These are phyloP conservation scores for Leccinum barrowsii DNA, from an alignment of 768 basidiomycete species.

Conservation along the genomic window DNA sequence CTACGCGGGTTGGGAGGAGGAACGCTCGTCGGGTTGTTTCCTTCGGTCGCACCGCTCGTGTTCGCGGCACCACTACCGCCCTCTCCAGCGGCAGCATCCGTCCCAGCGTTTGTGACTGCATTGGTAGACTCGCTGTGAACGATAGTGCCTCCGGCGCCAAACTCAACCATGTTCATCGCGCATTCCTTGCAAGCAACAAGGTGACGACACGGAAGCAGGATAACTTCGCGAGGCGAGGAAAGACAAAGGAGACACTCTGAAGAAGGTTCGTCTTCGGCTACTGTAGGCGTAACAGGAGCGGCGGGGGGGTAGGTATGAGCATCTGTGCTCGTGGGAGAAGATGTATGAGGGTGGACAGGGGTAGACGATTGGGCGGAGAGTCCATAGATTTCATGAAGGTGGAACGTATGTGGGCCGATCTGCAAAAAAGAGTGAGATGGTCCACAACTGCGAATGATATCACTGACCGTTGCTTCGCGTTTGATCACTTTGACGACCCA, in stretches of 20 bases:
- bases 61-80: constrained; percentile 17
- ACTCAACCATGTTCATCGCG: constrained; percentile 96
- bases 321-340: constrained; percentile 36
- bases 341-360: constrained; percentile 33
- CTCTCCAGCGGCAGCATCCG: constrained; percentile 21
- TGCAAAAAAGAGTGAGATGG: constrained; percentile 24
- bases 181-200: constrained; percentile 95
- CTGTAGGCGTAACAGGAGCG: constrained; percentile 16
- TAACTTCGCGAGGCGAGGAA: constrained; percentile 84
- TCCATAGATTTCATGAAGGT: constrained; percentile 93
- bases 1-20: constrained; percentile 49
- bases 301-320: constrained; percentile 48
- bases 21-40: constrained; percentile 20
- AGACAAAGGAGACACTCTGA: constrained; percentile 92
- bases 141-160: constrained; percentile 88
- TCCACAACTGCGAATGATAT: not conserved
- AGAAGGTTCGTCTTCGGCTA: constrained; percentile 64
- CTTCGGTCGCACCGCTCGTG: constrained; percentile 22
- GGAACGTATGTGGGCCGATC: constrained; percentile 94
- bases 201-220: constrained; percentile 89
- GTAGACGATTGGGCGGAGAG: constrained; percentile 58
- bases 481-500: constrained; percentile 95
- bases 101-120: constrained; percentile 28
- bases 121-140: constrained; percentile 47
- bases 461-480: constrained; percentile 75